phyloP scores from a whole-genome alignment of 1,284 basidiomycete genomes.

The Cryptococcus sp. region DNA sequence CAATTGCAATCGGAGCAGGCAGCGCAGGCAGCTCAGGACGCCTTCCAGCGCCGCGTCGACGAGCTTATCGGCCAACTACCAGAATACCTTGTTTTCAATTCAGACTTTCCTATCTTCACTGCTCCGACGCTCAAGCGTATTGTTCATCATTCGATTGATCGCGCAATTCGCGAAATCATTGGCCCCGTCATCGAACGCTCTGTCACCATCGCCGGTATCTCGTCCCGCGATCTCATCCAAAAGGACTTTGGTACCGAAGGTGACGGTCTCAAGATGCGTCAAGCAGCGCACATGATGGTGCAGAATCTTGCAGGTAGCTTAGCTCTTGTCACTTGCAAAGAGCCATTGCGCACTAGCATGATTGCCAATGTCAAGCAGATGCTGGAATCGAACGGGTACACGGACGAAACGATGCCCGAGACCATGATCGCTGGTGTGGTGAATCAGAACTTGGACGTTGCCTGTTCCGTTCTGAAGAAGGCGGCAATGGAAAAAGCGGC shows the following conservation, averaged over 20 bases:
- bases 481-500: constrained; percentile 97
- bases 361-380: constrained; percentile 82
- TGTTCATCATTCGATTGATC: constrained; percentile 87
- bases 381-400: constrained; percentile 80
- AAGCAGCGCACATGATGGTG: constrained; percentile 94
- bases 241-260: constrained; percentile 97
- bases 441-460: constrained; percentile 90
- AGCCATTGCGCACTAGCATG: constrained; percentile 91
- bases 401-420: constrained; percentile 63
- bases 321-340: constrained; percentile 97
- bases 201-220: constrained; percentile 98
- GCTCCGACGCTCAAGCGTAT: constrained; percentile 84
- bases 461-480: constrained; percentile 93
- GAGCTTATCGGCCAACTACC: constrained; percentile 69
- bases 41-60: constrained; percentile 54
- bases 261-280: constrained; percentile 86
- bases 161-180: constrained; percentile 96
- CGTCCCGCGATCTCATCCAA: constrained; percentile 89
- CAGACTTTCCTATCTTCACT: constrained; percentile 63
- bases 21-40: constrained; percentile 51
- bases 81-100: constrained; percentile 75
- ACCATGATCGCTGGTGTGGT: constrained; percentile 74
- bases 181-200: constrained; percentile 96
- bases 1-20: constrained; percentile 49
- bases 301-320: constrained; percentile 95